Base-by-base conservation (phyloP, 2,329 filamentous ascomycete genomes). In the Cladophialophora bantiana region DNA sequence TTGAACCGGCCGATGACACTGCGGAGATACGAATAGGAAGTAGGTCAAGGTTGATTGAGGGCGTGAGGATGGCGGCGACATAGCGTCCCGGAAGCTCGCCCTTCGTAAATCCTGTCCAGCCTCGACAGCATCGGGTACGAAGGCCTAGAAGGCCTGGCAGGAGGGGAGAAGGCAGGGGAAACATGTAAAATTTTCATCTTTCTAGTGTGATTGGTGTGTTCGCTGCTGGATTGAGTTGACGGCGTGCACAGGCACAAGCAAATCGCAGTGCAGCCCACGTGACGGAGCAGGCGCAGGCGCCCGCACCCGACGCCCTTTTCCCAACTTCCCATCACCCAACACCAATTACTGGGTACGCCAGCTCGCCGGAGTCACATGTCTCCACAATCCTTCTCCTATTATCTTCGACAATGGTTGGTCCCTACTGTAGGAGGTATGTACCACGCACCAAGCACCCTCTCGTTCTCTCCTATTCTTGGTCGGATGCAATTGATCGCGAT, bases 191-290 rank as follows among this genome's bases (percentile, higher is more conserved):
- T 35, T 36, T 31, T 50, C 50, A 13, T 56, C 36, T 40, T 62
- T 20, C 34, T 36, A 7, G 20, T 35, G 53, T 45, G 60, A 62
- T 62, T 62, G 60, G 60, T 48, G 52, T 45, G 60, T 61, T 61
- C 59, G 59, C 20, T 52, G 32, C 32, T 45, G 34, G 38, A 12
- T 5, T 35, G n/a, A 26, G 57, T 59, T 26, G 57, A 59, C 40
- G 18, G 57, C 31, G 34, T 52, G 15, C 12, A 20, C 26, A 48
- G 20, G 45, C 9, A 4, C 55, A 53, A 38, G 59, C 55, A 64
- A 64, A 67, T 64, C 65, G 56, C 60, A 56, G 36, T 18, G 36
- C 40, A 45, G 60, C 13, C 59, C 57, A 65, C 63, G 58, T 61
- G 57, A 61, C 53, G 40, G 55, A 13, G 6, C 15, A 18, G 18